phyloP scores from a whole-genome alignment of 345 rosid genomes.

The Rhodomyrtus tomentosa region DNA sequence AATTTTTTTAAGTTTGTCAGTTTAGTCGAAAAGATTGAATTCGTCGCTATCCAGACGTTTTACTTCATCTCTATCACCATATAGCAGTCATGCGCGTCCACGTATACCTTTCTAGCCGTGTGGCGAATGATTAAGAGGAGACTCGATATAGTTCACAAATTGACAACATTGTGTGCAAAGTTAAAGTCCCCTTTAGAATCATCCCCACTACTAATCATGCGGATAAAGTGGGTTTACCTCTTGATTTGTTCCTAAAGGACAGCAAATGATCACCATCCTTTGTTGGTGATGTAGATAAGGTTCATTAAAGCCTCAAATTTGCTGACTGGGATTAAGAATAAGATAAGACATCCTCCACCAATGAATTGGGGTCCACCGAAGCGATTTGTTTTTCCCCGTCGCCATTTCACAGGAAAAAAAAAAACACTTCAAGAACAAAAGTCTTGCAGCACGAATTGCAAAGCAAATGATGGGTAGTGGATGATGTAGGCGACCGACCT shows the following conservation, averaged over 20 bases:
- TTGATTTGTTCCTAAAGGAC: not conserved
- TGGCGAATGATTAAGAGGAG: not conserved
- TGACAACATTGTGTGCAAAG: not conserved
- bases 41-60: accelerated
- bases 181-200: not conserved
- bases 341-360: not conserved
- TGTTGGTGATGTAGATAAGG: not conserved
- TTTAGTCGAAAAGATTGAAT: not conserved
- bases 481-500: not conserved
- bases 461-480: not conserved
- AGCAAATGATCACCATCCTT: not conserved
- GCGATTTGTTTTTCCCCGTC: not conserved
- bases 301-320: not conserved
- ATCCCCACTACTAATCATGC: not conserved
- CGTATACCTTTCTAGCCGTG: not conserved
- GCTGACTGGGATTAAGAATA: not conserved
- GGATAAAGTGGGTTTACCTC: too few species aligned
- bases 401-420: not conserved
- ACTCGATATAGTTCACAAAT: too few species aligned
- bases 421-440: not conserved
- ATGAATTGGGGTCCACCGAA: not conserved
- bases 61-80: not conserved
- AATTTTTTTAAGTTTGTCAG: not conserved
- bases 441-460: not conserved
- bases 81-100: not conserved